Evolutionary conservation across 139 green algal genomes (phyloP).

Genomic region (Micractinium sp.): DNA sequence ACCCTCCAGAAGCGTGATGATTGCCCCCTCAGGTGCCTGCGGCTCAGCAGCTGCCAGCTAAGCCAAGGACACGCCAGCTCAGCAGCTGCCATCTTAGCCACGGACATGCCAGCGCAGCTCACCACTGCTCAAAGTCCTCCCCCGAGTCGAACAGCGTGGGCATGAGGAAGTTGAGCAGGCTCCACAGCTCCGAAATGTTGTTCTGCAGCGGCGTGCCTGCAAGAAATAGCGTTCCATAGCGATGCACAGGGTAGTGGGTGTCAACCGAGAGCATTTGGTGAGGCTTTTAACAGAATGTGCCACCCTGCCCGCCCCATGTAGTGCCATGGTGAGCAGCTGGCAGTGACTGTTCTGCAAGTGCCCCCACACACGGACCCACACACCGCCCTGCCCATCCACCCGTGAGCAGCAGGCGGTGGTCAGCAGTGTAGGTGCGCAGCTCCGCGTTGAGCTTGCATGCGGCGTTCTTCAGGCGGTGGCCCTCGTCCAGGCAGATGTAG

Average conservation of each 20-base stretch:
- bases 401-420: constrained; percentile 75
- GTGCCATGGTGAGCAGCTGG: too few species aligned
- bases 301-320: too few species aligned
- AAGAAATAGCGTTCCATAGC: constrained; percentile 31
- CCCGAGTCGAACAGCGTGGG: constrained; percentile 81
- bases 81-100: not conserved
- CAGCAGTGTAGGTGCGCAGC: constrained; percentile 50
- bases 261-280: too few species aligned
- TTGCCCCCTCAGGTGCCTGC: not conserved
- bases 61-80: too few species aligned
- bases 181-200: constrained; percentile 89
- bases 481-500: constrained; percentile 74
- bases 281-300: too few species aligned
- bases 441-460: constrained; percentile 76
- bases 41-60: not conserved
- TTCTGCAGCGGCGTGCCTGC: constrained; percentile 83
- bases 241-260: too few species aligned
- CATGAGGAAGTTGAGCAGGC: constrained; percentile 95
- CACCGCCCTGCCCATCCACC: constrained; percentile 39
- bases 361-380: too few species aligned
- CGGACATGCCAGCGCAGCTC: not conserved
- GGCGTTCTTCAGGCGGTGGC: constrained; percentile 79
- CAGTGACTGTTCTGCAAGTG: too few species aligned
- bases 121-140: constrained; percentile 83
- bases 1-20: too few species aligned